Conservation (phyloP, 495 filamentous ascomycete genomes). For the Mytilinidion resinicola region DNA sequence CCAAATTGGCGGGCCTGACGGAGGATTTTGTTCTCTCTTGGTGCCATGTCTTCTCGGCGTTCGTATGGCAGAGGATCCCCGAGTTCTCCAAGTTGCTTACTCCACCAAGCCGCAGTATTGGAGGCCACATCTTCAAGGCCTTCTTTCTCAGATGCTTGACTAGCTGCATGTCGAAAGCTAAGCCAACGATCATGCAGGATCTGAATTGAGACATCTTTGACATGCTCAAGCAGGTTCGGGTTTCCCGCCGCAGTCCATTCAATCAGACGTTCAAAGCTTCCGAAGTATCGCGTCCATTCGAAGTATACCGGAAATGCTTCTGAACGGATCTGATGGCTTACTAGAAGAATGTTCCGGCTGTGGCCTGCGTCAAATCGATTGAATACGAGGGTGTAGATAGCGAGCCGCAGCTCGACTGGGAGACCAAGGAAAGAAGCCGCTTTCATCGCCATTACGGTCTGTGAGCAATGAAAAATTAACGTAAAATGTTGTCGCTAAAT, state of each 20-base stretch:
- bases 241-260: background rate
- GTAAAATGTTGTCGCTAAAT: no score
- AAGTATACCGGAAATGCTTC: background rate
- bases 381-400: background rate
- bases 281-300: background rate
- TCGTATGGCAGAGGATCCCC: background rate
- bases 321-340: background rate
- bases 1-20: no score
- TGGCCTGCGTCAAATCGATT: background rate
- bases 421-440: background rate
- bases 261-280: background rate
- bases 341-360: background rate
- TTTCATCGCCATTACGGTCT: background rate
- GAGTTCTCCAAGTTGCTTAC: background rate
- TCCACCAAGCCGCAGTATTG: background rate
- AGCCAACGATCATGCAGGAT: background rate
- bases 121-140: background rate
- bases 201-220: constrained; percentile 1
- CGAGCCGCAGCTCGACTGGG: background rate
- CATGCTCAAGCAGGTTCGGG: background rate
- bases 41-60: no score
- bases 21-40: no score
- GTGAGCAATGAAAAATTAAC: no score
- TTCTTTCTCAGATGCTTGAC: background rate
- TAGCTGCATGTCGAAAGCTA: background rate